Base-by-base conservation (phyloP, 1,139 yeast genomes). In the Suhomyces yuchorum region DNA sequence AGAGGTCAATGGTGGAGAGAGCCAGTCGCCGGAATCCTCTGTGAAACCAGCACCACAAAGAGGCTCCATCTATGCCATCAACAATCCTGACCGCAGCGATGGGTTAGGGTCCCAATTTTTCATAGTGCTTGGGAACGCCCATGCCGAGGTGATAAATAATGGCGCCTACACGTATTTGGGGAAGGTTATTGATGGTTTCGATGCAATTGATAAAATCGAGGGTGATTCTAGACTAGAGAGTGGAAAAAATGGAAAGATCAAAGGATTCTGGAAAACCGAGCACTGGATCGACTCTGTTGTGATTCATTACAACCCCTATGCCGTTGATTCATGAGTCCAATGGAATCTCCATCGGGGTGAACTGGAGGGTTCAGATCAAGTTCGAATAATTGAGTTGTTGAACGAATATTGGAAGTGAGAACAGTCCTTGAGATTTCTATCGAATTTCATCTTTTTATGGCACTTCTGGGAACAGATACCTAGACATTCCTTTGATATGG, bases 61-160 rank as follows among this genome's bases (percentile, higher is more conserved):
- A 41, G 67, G 66, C 9, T 45, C 58, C 17, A 51, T 63, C 12
- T 54, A 55, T 34, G 46, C 59, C 1, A 56, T 59, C n/a, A 56
- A 57, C 32, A 55, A 53, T 34, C 30, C 42, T 0, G 46, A 50
- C 4, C 20, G 35, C 3, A 37, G 42, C 4, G 51, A 52, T 15
- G 49, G 49, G 2, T 42, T 56, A 32, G 64, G 62, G 20, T 62
- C 66, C 3, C 68, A 63, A 43, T 62, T 62, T 43, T 62, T 63
- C 50, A 47, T 63, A 8, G 54, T 56, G 4, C 51, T 63, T 9
- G 54, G 60, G 7, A 56, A 50, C 4, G 32, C 47, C 20, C 56
- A 61, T 42, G 26, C 44, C 12, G 50, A 44, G 8, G 47, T 52
- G 14, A 43, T 59, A 8, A 50, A 47, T 11, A 50, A 47, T 7